These are phyloP conservation scores for Bruguiera gymnorhiza DNA, from an alignment of 345 rosid species.

Conservation along the genomic window DNA sequence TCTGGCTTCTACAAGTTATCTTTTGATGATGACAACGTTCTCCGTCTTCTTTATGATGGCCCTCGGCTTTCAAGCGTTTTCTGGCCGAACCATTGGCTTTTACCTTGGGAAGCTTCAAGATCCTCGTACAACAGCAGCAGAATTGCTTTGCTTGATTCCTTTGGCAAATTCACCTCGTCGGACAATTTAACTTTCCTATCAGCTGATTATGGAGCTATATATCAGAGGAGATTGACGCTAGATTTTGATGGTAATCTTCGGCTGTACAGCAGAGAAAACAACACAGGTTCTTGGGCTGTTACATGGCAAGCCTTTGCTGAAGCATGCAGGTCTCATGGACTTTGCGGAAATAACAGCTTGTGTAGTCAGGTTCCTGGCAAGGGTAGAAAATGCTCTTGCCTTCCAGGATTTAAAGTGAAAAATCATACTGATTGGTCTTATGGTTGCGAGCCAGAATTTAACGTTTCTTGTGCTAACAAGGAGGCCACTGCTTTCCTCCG, in stretches of 20 bases:
- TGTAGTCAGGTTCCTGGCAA: conserved; percentile 18
- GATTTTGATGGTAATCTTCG: conserved; percentile 41
- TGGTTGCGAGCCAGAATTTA: conserved; percentile 31
- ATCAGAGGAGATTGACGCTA: conserved; percentile 31
- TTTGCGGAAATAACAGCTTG: conserved; percentile 33
- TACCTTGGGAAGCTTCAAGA: conserved; percentile 9
- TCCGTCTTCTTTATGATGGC: conserved; percentile 14
- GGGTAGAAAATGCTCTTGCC: conserved; percentile 35
- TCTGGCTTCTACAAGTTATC: conserved; percentile 29
- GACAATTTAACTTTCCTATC: conserved; percentile 19
- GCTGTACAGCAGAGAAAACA: conserved; percentile 27
- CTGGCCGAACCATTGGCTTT: conserved; percentile 11
- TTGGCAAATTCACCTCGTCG: conserved; percentile 26
- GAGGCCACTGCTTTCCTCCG: conserved; percentile 17
- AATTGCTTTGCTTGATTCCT: conserved; percentile 21
- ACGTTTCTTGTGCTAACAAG: conserved; percentile 1
- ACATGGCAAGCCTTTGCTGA: conserved; percentile 25
- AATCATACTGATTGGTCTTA: conserved; percentile 27
- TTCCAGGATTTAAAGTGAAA: conserved; percentile 24
- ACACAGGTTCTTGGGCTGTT: conserved; percentile 22
- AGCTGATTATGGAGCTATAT: conserved; percentile 24
- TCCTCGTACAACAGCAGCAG: conserved; percentile 27
- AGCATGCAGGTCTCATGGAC: conserved; percentile 28
- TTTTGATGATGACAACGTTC: conserved; percentile 22
- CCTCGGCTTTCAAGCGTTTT: conserved; percentile 15